Conservation (phyloP, 2,329 filamentous ascomycete genomes). For the Zymoseptoria brevis region DNA sequence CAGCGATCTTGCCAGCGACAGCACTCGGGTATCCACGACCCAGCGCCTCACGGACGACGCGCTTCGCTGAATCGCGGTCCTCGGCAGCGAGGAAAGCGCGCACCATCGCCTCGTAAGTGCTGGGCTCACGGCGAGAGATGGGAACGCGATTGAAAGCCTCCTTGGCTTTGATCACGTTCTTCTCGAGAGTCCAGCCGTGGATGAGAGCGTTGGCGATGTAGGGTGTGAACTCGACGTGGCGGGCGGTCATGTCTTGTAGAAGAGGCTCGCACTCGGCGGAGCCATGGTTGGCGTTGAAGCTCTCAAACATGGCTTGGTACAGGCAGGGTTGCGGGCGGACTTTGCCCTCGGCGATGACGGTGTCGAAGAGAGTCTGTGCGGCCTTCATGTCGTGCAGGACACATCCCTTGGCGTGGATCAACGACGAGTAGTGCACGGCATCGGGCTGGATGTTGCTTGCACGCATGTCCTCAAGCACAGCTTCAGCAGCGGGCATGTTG, state of each 20-base stretch:
- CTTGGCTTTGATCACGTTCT: slow-evolving; percentile 70
- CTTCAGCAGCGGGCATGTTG: slow-evolving; percentile 79
- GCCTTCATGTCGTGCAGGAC: slow-evolving; percentile 84
- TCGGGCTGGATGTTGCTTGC: slow-evolving; percentile 68
- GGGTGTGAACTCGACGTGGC: slow-evolving; percentile 75
- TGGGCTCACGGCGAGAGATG: slow-evolving; percentile 76
- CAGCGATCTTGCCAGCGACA: slow-evolving; percentile 87
- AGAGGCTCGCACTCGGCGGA: slow-evolving; percentile 64
- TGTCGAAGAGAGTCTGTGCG: slow-evolving; percentile 73
- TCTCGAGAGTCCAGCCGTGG: slow-evolving; percentile 85
- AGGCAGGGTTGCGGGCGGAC: slow-evolving; percentile 73
- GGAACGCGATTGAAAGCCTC: slow-evolving; percentile 73
- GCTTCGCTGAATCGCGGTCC: slow-evolving; percentile 66
- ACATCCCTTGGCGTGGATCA: slow-evolving; percentile 94
- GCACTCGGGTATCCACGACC: slow-evolving; percentile 82
- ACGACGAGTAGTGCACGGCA: slow-evolving; percentile 87
- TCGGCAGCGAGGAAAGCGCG: slow-evolving; percentile 81
- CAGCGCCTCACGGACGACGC: slow-evolving; percentile 82
- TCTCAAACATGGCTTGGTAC: slow-evolving; percentile 94
- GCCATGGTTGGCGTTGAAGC: slow-evolving; percentile 89
- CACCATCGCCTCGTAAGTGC: slow-evolving; percentile 98
- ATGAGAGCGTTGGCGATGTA: slow-evolving; percentile 99
- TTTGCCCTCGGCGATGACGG: slow-evolving; percentile 59
- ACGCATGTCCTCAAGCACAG: slow-evolving; percentile 71
- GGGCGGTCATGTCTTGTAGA: slow-evolving; percentile 65